Conservation (phyloP, 495 filamentous ascomycete species). For the Haplographium delicatum region DNA sequence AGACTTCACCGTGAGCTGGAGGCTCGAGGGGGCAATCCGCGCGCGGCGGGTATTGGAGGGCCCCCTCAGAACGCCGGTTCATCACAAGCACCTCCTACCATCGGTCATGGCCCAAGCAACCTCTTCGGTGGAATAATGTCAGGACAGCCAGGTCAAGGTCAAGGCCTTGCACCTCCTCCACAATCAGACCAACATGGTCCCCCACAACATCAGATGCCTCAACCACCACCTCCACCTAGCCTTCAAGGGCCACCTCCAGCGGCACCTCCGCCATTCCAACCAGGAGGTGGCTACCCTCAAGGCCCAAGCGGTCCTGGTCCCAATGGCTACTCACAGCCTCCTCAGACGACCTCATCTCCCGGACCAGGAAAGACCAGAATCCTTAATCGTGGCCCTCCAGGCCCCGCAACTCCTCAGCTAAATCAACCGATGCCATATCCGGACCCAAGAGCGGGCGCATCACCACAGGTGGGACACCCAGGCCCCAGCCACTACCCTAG, state of each 20-base stretch:
- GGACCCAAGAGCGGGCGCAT: conserved; percentile 60
- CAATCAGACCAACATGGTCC: conserved; percentile 48
- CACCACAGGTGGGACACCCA: conserved; percentile 82
- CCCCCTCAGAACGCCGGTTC: conserved; percentile 69
- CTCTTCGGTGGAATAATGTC: conserved; percentile 95
- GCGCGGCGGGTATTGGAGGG: conserved; percentile 56
- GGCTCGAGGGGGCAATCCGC: conserved; percentile 66
- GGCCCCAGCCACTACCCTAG: conserved; percentile 57
- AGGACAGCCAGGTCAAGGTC: conserved; percentile 74
- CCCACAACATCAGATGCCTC: conserved; percentile 54
- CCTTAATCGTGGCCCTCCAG: conserved; percentile 54
- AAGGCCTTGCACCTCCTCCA: conserved; percentile 75
- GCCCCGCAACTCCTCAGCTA: conserved; percentile 87
- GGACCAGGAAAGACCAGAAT: conserved; percentile 64
- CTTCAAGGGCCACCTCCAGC: conserved; percentile 36
- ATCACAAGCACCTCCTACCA: conserved; percentile 73
- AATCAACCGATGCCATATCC: conserved; percentile 76
- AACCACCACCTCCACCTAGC: conserved; percentile 38
- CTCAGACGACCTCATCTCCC: conserved; percentile 79
- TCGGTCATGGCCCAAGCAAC: conserved; percentile 88
- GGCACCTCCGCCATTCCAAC: conserved; percentile 28
- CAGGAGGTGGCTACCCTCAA: conserved; percentile 36
- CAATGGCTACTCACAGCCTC: conserved; percentile 52
- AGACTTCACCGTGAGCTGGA: conserved; percentile 86
- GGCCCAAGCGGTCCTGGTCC: conserved; percentile 37